A percentile compares a stretch with the other conserved stretches of the same genome.
Conservation (phyloP, 257 asterid species). For the Gentiana dahurica region DNA sequence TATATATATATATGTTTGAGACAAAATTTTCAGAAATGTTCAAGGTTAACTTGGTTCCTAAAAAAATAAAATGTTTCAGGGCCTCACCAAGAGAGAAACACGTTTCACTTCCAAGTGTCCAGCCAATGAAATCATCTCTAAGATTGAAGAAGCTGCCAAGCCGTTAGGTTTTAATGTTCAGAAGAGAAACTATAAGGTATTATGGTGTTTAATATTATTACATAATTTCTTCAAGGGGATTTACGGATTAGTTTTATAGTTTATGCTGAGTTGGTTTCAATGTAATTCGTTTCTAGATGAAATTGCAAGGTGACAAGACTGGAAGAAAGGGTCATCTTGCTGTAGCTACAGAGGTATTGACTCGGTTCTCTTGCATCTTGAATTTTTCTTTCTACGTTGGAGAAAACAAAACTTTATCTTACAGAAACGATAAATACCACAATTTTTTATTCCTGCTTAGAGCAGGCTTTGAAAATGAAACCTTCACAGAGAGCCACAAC, state of each 20-base stretch:
- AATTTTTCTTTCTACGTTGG: too few relatives aligned
- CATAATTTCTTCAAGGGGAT: neutral
- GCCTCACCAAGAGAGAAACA: constrained; percentile 56
- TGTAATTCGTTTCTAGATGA: constrained; percentile 38
- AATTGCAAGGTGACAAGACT: constrained; percentile 59
- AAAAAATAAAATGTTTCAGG: constrained; percentile 23
- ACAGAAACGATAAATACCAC: too few relatives aligned
- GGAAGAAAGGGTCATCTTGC: constrained; percentile 84
- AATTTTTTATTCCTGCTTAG: too few relatives aligned
- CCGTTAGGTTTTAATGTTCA: constrained; percentile 75
- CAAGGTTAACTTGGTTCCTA: too few relatives aligned
- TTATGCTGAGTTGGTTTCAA: neutral
- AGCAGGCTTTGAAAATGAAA: too few relatives aligned
- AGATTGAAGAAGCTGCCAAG: constrained; percentile 75
- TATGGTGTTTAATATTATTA: neutral
- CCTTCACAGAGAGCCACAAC: too few relatives aligned
- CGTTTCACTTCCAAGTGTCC: constrained; percentile 58
- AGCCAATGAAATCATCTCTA: constrained; percentile 61
- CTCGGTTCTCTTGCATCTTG: constrained; percentile 3
- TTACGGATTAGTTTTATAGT: neutral
- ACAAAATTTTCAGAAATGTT: too few relatives aligned
- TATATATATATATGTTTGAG: too few relatives aligned
- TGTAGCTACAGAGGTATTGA: constrained; percentile 69
- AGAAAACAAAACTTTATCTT: too few relatives aligned
- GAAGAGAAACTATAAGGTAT: constrained; percentile 64